These are phyloP conservation scores for Ceratobasidium sp. DNA, from an alignment of 1,284 basidiomycete species.

Conservation along the genomic window DNA sequence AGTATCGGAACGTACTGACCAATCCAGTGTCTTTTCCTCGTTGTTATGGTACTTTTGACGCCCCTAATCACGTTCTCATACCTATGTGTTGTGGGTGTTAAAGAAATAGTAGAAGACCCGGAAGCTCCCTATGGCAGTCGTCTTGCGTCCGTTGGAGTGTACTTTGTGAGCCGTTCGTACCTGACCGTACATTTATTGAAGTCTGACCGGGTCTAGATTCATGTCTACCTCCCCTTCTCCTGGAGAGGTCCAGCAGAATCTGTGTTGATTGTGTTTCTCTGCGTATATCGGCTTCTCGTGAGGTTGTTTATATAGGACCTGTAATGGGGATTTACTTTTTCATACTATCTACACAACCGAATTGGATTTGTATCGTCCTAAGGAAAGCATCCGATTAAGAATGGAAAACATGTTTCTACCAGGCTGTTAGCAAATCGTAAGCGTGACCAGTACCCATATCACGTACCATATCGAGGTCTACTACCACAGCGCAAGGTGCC, in stretches of 20 bases:
- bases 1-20: too few relatives aligned
- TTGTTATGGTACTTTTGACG: too few relatives aligned
- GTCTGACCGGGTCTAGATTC: background rate
- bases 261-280: background rate
- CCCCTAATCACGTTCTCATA: too few relatives aligned
- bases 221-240: background rate
- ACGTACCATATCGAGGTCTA: conserved; percentile 11
- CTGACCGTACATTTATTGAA: background rate
- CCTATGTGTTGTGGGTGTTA: too few relatives aligned
- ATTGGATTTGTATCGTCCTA: background rate
- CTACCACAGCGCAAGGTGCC: background rate
- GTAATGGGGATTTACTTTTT: too few relatives aligned
- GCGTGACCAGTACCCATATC: background rate
- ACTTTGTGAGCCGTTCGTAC: background rate
- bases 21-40: too few relatives aligned
- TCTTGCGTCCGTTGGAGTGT: background rate
- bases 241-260: background rate
- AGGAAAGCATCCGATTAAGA: background rate
- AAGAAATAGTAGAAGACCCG: too few relatives aligned
- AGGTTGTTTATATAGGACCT: background rate
- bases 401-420: background rate
- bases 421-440: background rate
- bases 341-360: background rate
- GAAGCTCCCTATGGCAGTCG: too few relatives aligned
- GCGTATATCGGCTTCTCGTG: background rate